Base-by-base conservation (phyloP, 257 asterid genomes). In the Apocynum venetum region DNA sequence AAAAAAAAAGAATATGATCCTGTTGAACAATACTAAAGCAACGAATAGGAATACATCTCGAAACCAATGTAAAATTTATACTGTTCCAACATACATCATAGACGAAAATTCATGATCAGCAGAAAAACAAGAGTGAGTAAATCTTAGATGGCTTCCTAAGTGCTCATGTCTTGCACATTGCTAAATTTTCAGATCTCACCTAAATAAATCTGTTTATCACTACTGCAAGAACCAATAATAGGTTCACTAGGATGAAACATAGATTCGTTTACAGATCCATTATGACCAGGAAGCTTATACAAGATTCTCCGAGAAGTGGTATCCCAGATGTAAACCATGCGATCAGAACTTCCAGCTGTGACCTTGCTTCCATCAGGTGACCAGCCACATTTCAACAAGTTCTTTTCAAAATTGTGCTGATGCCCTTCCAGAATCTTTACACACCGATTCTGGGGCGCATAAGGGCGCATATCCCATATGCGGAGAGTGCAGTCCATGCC, bases 311-410 rank as follows among this genome's bases (percentile, higher is more conserved):
- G 84, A 35, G 97, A 83, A 74, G 99, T 96, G 19, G 98, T 93
- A 79, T 96, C 98, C 99, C 99, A 96, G 20, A 93, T 76, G 76
- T 96, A 84, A 75, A 93, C 97, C 98, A 96, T 96, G 75, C 96
- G 88, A 76, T 96, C 99, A 75, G 98, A 90, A 76, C 98, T 93
- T 57, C 99, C 99, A 47, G 97, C 93, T 8, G 97, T 96, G 17
- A 96, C 98, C 83, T 93, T 93, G 84, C 97, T 90, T 43, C 98
- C 99, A 89, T 96, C 99, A 14, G 99, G 91, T 2, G 99, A 96
- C 99, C 99, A 96, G 82, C 93, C 85, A 81, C 99, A 96, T 76
- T 94, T 90, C 88, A 96, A 83, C 85, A 96, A 84, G 77, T 90
- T 96, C 93, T 93, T 96, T 86, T 96, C 99, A 73, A 96, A 93